Percentiles rank a stretch among this genome's conserved stretches.
These are phyloP conservation scores for Colletotrichum sp. DNA, from an alignment of 2,329 filamentous ascomycete species.

Conservation along the genomic window DNA sequence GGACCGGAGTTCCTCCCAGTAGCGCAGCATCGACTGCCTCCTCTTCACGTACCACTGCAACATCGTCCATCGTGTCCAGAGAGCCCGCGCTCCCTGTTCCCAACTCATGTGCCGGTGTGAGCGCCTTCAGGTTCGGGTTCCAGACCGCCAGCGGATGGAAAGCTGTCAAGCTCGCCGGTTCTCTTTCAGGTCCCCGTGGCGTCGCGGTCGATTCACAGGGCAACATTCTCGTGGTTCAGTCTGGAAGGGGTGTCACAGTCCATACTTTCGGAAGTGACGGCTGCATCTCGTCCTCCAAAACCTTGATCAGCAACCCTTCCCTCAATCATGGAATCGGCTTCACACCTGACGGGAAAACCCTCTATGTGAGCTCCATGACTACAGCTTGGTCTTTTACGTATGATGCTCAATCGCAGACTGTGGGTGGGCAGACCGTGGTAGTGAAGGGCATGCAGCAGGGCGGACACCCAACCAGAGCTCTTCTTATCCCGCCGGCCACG, in stretches of 20 bases:
- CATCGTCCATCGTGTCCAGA: background rate
- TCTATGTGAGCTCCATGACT: constrained; percentile 43
- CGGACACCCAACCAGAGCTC: constrained; percentile 41
- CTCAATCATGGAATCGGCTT: constrained; percentile 45
- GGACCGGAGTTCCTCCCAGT: background rate
- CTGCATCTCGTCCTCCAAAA: constrained; percentile 40
- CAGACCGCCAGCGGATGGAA: constrained; percentile 39
- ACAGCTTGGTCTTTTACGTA: constrained; percentile 62
- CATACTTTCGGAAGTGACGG: constrained; percentile 44
- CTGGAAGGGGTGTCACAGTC: constrained; percentile 38
- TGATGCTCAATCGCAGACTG: constrained; percentile 50
- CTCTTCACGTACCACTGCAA: background rate
- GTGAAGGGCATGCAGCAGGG: constrained; percentile 42
- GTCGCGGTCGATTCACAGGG: constrained; percentile 39
- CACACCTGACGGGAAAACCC: constrained; percentile 39
- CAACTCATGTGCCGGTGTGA: constrained; percentile 36
- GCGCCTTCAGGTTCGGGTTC: constrained; percentile 30
- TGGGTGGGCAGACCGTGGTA: constrained; percentile 44
- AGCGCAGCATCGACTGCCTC: background rate
- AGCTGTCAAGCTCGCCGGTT: constrained; percentile 42
- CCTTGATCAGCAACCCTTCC: constrained; percentile 34
- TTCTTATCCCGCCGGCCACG: constrained; percentile 37
- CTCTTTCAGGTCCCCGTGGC: constrained; percentile 37
- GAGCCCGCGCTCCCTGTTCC: constrained; percentile 32
- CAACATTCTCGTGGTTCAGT: constrained; percentile 41